Evolutionary conservation across 192 early-diverging fungal genomes (phyloP).

Genomic region (Backusella morwellensis): DNA sequence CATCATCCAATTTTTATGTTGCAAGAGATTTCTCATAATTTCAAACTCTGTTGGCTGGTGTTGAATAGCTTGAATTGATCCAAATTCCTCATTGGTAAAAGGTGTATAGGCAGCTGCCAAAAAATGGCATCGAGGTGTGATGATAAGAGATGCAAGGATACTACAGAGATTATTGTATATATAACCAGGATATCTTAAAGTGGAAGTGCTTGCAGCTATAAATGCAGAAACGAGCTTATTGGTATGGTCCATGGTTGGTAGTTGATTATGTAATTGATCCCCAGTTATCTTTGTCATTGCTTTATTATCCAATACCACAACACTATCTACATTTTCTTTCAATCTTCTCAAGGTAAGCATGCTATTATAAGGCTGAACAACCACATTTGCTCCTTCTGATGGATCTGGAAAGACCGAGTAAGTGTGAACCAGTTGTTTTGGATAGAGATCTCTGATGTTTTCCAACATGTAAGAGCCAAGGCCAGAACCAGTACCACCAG

Average conservation of each 20-base stretch:
- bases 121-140: slow-evolving; percentile 96
- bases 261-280: slow-evolving; percentile 89
- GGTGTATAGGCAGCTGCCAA: slow-evolving; percentile 95
- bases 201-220: slow-evolving; percentile 96
- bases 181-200: slow-evolving; percentile 96
- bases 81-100: slow-evolving; percentile 88
- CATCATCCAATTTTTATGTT: slow-evolving; percentile 97
- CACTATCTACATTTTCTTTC: slow-evolving; percentile 91
- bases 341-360: slow-evolving; percentile 90
- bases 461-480: slow-evolving; percentile 92
- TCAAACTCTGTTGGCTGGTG: slow-evolving; percentile 96
- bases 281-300: slow-evolving; percentile 88
- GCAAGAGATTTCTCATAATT: slow-evolving; percentile 94
- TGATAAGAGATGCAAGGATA: slow-evolving; percentile 91
- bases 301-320: slow-evolving; percentile 95
- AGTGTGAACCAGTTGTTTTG: slow-evolving; percentile 96
- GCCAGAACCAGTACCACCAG: slow-evolving; percentile 96
- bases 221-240: slow-evolving; percentile 98
- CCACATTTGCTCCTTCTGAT: slow-evolving; percentile 88
- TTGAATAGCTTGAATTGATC: slow-evolving; percentile 81
- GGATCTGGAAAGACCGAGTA: slow-evolving; percentile 98
- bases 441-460: slow-evolving; percentile 89
- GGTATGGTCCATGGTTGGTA: slow-evolving; percentile 91
- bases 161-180: slow-evolving; percentile 99
- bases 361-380: slow-evolving; percentile 99